Evolutionary conservation across 805 yeast genomes (phyloP).

Genomic region (Suhomyces sp.): DNA sequence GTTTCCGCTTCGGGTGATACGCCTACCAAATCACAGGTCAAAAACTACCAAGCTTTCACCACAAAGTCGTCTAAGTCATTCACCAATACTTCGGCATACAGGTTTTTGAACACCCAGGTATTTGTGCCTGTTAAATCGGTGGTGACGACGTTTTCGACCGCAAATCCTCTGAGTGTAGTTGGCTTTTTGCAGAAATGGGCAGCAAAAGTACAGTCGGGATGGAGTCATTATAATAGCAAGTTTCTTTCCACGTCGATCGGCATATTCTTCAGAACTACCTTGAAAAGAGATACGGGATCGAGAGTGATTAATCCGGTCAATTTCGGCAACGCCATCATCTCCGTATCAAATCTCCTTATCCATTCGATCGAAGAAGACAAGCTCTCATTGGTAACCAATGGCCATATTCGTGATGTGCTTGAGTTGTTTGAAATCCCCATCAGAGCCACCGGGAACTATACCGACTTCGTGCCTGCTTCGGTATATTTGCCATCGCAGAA

Average conservation of each 20-base stretch:
- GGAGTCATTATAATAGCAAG: conserved; percentile 15
- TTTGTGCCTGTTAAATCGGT: conserved; percentile 11
- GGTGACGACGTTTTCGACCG: neutral
- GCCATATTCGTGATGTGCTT: conserved; percentile 55
- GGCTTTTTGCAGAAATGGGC: neutral
- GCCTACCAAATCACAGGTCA: neutral
- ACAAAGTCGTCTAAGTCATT: neutral
- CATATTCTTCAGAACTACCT: conserved; percentile 33
- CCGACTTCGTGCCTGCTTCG: conserved; percentile 42
- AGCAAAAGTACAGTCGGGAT: neutral
- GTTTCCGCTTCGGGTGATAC: conserved; percentile 3
- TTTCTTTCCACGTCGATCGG: conserved; percentile 37
- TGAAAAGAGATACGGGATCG: conserved; percentile 55
- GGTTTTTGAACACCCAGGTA: conserved; percentile 14
- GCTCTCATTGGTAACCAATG: conserved; percentile 48
- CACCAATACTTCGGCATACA: neutral
- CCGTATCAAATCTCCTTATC: conserved; percentile 54
- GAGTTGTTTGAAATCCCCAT: conserved; percentile 60
- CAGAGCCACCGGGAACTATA: conserved; percentile 36
- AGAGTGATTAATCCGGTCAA: conserved; percentile 57
- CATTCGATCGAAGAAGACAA: conserved; percentile 67
- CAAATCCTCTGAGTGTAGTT: neutral
- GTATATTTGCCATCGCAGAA: conserved; percentile 37
- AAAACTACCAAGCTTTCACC: neutral
- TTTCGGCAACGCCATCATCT: conserved; percentile 61